Percentiles rank a stretch among this genome's conserved stretches.
phyloP scores from a whole-genome alignment of 1,284 basidiomycete genomes.

The Sanghuangporus weigelae region DNA sequence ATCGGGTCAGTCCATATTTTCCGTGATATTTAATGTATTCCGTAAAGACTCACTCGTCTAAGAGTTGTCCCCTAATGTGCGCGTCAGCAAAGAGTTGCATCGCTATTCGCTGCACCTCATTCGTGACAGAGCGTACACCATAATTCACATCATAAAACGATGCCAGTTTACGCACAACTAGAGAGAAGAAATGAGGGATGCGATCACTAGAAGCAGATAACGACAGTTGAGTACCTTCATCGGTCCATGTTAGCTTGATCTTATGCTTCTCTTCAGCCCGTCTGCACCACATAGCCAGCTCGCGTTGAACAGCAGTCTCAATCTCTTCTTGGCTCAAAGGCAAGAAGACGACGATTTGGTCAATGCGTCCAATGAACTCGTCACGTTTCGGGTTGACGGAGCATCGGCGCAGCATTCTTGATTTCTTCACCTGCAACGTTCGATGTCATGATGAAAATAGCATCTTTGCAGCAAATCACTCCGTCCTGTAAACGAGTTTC shows the following conservation, averaged over 20 bases:
- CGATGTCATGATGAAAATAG: slow-evolving; percentile 16
- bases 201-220: not conserved
- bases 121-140: slow-evolving; percentile 12
- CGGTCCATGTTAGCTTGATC: slow-evolving; percentile 7
- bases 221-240: slow-evolving; percentile 6
- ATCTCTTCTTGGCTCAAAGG: slow-evolving; percentile 14
- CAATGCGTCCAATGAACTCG: slow-evolving; percentile 14
- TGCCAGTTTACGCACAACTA: slow-evolving; percentile 9
- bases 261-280: slow-evolving; percentile 11
- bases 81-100: slow-evolving; percentile 11
- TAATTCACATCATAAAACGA: slow-evolving; percentile 13
- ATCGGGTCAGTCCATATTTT: not conserved
- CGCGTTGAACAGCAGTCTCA: slow-evolving; percentile 1
- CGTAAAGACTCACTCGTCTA: not conserved
- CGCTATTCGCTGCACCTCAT: slow-evolving; percentile 12
- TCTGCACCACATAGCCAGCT: slow-evolving; percentile 5
- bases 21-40: not conserved
- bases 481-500: not conserved
- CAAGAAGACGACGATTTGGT: slow-evolving; percentile 15
- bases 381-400: slow-evolving; percentile 10
- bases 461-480: slow-evolving; percentile 13
- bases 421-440: slow-evolving; percentile 12
- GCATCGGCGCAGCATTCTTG: not conserved
- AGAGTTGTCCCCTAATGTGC: slow-evolving; percentile 4
- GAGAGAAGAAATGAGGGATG: not conserved